phyloP scores from a whole-genome alignment of 805 yeast species.

The Ogataea parapolymorpha region DNA sequence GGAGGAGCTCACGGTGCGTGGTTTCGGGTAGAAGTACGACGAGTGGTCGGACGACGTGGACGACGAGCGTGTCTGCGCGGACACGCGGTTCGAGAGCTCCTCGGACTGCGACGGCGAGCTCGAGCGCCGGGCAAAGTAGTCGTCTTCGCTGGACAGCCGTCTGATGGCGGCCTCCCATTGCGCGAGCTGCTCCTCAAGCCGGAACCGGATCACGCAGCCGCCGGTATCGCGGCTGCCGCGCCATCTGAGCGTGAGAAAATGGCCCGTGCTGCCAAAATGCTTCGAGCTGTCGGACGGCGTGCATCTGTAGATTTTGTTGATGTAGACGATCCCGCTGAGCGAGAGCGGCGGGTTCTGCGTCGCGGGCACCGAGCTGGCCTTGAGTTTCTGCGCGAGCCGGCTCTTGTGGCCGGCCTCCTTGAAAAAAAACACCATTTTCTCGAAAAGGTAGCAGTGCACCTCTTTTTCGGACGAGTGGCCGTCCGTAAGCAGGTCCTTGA shows the following conservation, averaged over 20 bases:
- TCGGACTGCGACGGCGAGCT: slow-evolving; percentile 12
- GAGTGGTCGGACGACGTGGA: slow-evolving; percentile 24
- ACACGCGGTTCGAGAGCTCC: slow-evolving; percentile 11
- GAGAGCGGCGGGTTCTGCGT: slow-evolving; percentile 19
- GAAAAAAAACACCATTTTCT: slow-evolving; percentile 58
- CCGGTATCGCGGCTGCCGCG: slow-evolving; percentile 86
- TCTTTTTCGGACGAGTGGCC: slow-evolving; percentile 73
- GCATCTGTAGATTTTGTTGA: slow-evolving; percentile 26
- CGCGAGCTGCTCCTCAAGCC: slow-evolving; percentile 75
- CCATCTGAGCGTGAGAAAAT: slow-evolving; percentile 69
- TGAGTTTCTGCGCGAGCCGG: slow-evolving; percentile 44
- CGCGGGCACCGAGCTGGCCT: slow-evolving; percentile 43
- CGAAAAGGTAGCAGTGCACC: slow-evolving; percentile 86
- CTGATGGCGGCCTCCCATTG: slow-evolving; percentile 78
- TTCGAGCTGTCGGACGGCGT: slow-evolving; percentile 31
- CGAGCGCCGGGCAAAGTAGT: slow-evolving; percentile 12
- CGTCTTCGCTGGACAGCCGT: slow-evolving; percentile 35
- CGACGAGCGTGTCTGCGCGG: slow-evolving; percentile 24
- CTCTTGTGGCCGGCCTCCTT: slow-evolving; percentile 54
- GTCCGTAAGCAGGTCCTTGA: slow-evolving; percentile 50
- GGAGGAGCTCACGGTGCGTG: slow-evolving; percentile 28
- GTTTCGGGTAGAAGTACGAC: slow-evolving; percentile 21
- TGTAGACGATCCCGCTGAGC: slow-evolving; percentile 32
- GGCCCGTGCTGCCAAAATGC: slow-evolving; percentile 40
- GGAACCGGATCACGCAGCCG: slow-evolving; percentile 74